phyloP scores from a whole-genome alignment of 1,139 yeast species.

The Petasospora rhodanensis region DNA sequence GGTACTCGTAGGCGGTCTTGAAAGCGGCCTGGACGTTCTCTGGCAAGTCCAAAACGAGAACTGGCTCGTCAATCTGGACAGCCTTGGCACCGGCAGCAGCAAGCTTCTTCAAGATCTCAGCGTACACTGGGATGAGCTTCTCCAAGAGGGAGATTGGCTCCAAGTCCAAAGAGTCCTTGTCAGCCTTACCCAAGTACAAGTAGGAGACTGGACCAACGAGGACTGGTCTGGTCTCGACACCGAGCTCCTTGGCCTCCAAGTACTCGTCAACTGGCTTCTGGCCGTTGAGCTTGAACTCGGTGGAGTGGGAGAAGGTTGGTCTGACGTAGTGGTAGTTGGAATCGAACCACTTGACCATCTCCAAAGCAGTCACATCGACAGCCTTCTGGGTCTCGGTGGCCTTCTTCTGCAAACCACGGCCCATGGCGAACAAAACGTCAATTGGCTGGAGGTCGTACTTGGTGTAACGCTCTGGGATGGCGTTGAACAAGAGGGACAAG shows the following conservation, averaged over 20 bases:
- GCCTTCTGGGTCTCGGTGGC: conserved; percentile 84
- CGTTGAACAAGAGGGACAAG: conserved; percentile 88
- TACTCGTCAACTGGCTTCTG: conserved; percentile 95
- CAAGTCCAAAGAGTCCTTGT: conserved; percentile 93
- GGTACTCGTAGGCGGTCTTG: conserved; percentile 77
- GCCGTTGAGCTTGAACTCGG: conserved; percentile 94
- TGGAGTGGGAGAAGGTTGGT: conserved; percentile 96
- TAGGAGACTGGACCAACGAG: conserved; percentile 94
- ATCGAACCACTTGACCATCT: conserved; percentile 99
- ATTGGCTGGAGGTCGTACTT: conserved; percentile 85
- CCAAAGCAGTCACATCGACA: conserved; percentile 97
- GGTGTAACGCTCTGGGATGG: conserved; percentile 94
- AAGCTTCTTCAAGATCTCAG: conserved; percentile 80
- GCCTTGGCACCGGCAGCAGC: conserved; percentile 92
- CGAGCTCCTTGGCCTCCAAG: conserved; percentile 95
- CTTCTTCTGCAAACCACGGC: conserved; percentile 98
- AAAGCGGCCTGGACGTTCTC: conserved; percentile 77
- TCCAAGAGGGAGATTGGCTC: conserved; percentile 87
- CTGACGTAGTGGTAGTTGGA: conserved; percentile 99
- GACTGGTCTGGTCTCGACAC: conserved; percentile 96
- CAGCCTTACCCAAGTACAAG: conserved; percentile 95
- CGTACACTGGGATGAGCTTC: conserved; percentile 89
- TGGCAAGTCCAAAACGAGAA: conserved; percentile 90
- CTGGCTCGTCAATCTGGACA: conserved; percentile 97
- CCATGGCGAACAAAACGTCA: conserved; percentile 97